These are phyloP conservation scores for Trichosanthes cucumerina DNA, from an alignment of 306 rosid genomes.

Conservation along the genomic window DNA sequence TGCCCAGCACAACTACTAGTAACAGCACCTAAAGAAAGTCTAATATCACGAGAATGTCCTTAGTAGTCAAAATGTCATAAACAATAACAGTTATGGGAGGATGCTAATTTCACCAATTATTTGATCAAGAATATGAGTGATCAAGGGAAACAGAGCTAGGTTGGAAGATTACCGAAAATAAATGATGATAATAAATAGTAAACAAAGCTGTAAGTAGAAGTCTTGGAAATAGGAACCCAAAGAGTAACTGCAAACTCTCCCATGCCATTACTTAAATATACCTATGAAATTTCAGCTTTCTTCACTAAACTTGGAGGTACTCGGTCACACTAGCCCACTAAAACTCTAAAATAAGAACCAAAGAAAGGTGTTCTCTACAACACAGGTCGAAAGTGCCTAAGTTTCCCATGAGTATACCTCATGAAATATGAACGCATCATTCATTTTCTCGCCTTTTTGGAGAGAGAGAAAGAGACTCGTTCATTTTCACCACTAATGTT, in stretches of 20 bases:
- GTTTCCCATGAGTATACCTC: not conserved
- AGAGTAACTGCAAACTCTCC: not conserved
- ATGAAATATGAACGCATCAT: too few relatives aligned
- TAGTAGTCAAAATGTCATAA: not conserved
- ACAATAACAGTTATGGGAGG: too few relatives aligned
- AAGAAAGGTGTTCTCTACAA: not conserved
- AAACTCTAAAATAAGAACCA: not conserved
- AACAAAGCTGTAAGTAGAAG: not conserved
- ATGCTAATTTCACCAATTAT: too few relatives aligned
- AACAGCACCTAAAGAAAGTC: not conserved
- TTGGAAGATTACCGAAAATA: too few relatives aligned
- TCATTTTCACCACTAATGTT: not conserved
- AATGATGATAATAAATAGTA: too few relatives aligned
- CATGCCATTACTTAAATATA: not conserved
- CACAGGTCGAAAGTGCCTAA: not conserved
- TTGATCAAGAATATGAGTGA: too few relatives aligned
- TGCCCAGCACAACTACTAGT: too few relatives aligned
- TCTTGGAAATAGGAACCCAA: not conserved
- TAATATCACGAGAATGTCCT: not conserved
- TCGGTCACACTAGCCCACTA: not conserved
- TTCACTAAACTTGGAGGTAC: not conserved
- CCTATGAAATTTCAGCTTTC: not conserved
- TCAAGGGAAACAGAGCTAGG: too few relatives aligned
- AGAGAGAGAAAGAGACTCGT: not conserved
- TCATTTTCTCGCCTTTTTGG: not conserved